phyloP scores from a whole-genome alignment of 371 early-diverging fungal genomes.

The Rhizopus arrhizus region DNA sequence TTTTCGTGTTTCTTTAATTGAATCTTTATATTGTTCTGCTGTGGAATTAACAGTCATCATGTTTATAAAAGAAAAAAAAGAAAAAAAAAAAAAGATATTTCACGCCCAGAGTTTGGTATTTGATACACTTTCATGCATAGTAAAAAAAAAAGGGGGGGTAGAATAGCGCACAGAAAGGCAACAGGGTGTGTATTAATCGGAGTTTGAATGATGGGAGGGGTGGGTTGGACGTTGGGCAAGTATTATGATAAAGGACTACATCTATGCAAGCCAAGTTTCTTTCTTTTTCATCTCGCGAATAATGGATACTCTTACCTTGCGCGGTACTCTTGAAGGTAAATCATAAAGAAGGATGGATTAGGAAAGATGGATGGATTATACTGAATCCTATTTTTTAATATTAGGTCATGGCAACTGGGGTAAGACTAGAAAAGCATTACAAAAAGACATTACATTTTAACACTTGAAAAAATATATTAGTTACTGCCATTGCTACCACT shows the following conservation, averaged over 20 bases:
- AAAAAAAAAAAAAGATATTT: neutral
- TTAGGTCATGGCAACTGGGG: conserved; percentile 47
- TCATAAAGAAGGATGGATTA: conserved; percentile 15
- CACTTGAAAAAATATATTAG: conserved; percentile 31
- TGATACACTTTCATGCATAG: no score
- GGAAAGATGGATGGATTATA: conserved; percentile 8
- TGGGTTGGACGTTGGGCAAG: neutral
- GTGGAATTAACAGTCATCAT: neutral
- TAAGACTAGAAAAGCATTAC: conserved; percentile 14
- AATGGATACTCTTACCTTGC: conserved; percentile 47
- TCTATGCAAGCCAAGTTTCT: conserved; percentile 23
- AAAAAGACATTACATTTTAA: neutral
- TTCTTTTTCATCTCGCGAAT: conserved; percentile 50
- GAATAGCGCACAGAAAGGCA: no score
- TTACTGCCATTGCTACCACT: conserved; percentile 95
- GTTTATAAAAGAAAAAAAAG: neutral
- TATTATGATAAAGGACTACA: neutral
- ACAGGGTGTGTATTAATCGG: neutral
- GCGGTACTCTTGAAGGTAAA: conserved; percentile 47
- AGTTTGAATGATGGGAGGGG: neutral
- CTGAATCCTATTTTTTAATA: conserved; percentile 1
- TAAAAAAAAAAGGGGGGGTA: no score
- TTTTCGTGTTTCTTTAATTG: neutral
- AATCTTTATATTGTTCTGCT: neutral
- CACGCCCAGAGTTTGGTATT: neutral